Conservation (phyloP, 768 basidiomycete genomes). For the Agaricus blazei region DNA sequence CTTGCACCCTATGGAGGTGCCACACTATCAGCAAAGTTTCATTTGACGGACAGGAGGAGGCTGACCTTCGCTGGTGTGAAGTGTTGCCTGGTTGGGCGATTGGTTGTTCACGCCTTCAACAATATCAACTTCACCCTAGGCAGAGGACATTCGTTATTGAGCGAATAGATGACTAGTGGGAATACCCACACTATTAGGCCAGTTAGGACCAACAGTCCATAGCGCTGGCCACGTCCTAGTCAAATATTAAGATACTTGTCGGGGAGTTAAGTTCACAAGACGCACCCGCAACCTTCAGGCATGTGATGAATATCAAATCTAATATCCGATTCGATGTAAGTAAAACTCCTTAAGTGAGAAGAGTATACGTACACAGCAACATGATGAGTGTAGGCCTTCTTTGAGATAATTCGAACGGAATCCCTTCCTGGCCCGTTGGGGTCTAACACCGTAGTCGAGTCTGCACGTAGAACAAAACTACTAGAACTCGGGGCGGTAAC, state of each 20-base stretch:
- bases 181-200: slow-evolving; percentile 38
- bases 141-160: background rate
- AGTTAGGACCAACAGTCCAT: slow-evolving; percentile 47
- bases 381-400: slow-evolving; percentile 46
- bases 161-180: background rate
- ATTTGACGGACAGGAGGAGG: slow-evolving; percentile 29
- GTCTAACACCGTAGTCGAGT: slow-evolving; percentile 39
- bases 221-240: slow-evolving; percentile 44
- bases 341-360: background rate
- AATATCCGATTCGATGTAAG: background rate
- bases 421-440: slow-evolving; percentile 46
- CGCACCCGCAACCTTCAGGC: slow-evolving; percentile 32
- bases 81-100: slow-evolving; percentile 28
- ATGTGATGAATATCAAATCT: slow-evolving; percentile 34
- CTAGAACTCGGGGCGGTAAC: slow-evolving; percentile 43
- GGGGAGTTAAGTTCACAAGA: background rate
- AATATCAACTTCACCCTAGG: slow-evolving; percentile 36
- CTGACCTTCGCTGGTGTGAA: slow-evolving; percentile 37
- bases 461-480: slow-evolving; percentile 47
- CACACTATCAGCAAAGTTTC: slow-evolving; percentile 9
- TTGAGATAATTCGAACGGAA: slow-evolving; percentile 49
- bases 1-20: slow-evolving; percentile 18
- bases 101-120: slow-evolving; percentile 38
- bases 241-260: background rate
- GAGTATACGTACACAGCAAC: slow-evolving; percentile 42